Base-by-base conservation (phyloP, 768 basidiomycete genomes). In the Crassisporium funariophilum region DNA sequence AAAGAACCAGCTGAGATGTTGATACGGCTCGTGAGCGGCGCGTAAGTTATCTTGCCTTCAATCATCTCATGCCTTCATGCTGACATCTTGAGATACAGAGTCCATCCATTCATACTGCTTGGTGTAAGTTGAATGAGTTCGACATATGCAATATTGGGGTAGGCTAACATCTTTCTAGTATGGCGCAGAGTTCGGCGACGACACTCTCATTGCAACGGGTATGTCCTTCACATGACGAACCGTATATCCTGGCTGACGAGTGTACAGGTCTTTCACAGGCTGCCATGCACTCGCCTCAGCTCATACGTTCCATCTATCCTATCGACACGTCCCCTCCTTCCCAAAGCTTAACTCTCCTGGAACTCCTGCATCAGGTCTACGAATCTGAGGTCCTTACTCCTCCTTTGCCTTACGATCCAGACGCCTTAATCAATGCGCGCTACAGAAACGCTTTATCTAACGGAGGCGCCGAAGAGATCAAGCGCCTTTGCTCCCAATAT, bases 41-140 rank as follows among this genome's bases (percentile, higher is more conserved):
- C 59, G 65, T 72, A 48, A 61, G 70, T 68, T 4, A 10, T 45
- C 17, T 50, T 21, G 44, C 16, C n/a, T 3, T 36, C 35, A 27
- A n/a, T 11, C 38, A 15, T 16, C n/a, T 24, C 13, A 13, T 22
- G n/a, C 43, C 29, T 21, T 37, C 9, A 41, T 12, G 35, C 24
- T 38, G 29, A 7, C 5, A 11, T 13, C 20, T 33, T 23, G 7
- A 34, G 38, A 8, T 20, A 21, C 35, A 83, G 81, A 4, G 47
- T 76, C 10, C 82, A 84, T 61, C 78, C 81, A 0, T 59, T 80
- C 38, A 84, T 84, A 38, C 75, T 78, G 53, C 63, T 73, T n/a
- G 82, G 82, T 33, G 81, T 82, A 56, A 35, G 75, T 71, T 6
- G 44, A 25, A 17, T 17, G 11, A 9, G 38, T 7, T 10, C 27